A percentile compares a stretch with the other conserved stretches of the same genome.
phyloP scores from a whole-genome alignment of 2,329 filamentous ascomycete species.

The Ophiosphaerella narmari region DNA sequence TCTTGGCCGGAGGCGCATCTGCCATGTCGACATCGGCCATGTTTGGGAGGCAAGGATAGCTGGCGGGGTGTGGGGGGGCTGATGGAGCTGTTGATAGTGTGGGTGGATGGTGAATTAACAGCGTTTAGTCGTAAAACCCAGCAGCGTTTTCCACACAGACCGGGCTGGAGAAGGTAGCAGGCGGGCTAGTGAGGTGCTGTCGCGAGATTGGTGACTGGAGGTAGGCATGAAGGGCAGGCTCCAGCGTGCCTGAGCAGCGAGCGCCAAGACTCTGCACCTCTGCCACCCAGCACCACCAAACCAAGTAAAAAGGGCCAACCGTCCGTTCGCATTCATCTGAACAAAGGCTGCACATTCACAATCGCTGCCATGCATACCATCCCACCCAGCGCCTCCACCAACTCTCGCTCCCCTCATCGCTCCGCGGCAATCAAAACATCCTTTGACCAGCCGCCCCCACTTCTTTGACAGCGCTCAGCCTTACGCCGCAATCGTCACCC shows the following conservation, averaged over 20 bases:
- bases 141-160: neutral
- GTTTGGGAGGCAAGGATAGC: conserved; percentile 24
- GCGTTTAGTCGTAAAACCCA: conserved; percentile 1
- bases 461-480: conserved; percentile 12
- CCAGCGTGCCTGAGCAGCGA: conserved; percentile 11
- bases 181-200: conserved; percentile 3
- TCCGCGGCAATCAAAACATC: neutral
- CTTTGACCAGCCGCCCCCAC: neutral
- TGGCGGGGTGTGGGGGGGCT: conserved; percentile 28
- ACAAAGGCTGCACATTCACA: too few relatives aligned
- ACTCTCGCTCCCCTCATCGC: too few relatives aligned
- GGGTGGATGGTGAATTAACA: neutral
- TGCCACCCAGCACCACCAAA: neutral
- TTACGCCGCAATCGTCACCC: conserved; percentile 26
- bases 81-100: conserved; percentile 6
- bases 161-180: conserved; percentile 3
- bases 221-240: conserved; percentile 13
- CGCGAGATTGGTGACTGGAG: neutral
- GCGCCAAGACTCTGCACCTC: conserved; percentile 17
- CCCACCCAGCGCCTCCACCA: too few relatives aligned
- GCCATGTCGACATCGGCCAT: conserved; percentile 99
- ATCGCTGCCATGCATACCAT: too few relatives aligned
- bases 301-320: neutral
- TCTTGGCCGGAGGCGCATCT: conserved; percentile 68
- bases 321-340: too few relatives aligned